phyloP scores from a whole-genome alignment of 2,329 filamentous ascomycete genomes.

The Monilinia aucupariae region DNA sequence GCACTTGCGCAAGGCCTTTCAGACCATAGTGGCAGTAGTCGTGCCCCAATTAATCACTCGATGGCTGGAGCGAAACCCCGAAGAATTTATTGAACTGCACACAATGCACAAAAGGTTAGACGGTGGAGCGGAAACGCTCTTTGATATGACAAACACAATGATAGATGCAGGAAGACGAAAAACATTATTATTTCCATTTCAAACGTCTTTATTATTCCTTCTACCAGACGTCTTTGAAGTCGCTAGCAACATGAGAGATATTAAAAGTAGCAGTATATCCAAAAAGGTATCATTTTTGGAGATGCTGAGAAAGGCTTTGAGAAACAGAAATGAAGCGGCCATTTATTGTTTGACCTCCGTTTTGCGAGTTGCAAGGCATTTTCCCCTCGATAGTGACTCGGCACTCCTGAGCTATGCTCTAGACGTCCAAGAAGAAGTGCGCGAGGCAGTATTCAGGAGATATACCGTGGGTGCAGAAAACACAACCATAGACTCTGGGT shows the following conservation, averaged over 20 bases:
- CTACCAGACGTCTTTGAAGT: conserved; percentile 66
- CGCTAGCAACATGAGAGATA: conserved; percentile 60
- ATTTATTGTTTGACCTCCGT: conserved; percentile 60
- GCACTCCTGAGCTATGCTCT: conserved; percentile 56
- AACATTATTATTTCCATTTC: conserved; percentile 55
- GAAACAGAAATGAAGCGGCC: conserved; percentile 60
- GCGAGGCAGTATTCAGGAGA: conserved; percentile 58
- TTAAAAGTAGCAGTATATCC: conserved; percentile 54
- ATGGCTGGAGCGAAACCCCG: conserved; percentile 61
- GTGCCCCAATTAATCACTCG: conserved; percentile 58
- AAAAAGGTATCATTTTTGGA: conserved; percentile 65
- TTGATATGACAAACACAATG: conserved; percentile 62
- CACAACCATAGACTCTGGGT: conserved; percentile 54
- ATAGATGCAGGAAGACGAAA: conserved; percentile 53
- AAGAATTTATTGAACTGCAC: conserved; percentile 61
- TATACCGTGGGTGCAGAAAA: conserved; percentile 44
- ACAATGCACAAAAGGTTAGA: conserved; percentile 56
- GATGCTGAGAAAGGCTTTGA: conserved; percentile 54
- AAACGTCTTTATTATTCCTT: conserved; percentile 57
- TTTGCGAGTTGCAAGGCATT: conserved; percentile 58
- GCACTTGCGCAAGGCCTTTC: conserved; percentile 58
- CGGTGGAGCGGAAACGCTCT: conserved; percentile 59
- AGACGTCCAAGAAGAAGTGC: conserved; percentile 64
- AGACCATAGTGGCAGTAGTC: conserved; percentile 57
- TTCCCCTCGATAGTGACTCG: conserved; percentile 57